Base-by-base conservation (phyloP, 495 filamentous ascomycete species). In the Ramalina intermedia region DNA sequence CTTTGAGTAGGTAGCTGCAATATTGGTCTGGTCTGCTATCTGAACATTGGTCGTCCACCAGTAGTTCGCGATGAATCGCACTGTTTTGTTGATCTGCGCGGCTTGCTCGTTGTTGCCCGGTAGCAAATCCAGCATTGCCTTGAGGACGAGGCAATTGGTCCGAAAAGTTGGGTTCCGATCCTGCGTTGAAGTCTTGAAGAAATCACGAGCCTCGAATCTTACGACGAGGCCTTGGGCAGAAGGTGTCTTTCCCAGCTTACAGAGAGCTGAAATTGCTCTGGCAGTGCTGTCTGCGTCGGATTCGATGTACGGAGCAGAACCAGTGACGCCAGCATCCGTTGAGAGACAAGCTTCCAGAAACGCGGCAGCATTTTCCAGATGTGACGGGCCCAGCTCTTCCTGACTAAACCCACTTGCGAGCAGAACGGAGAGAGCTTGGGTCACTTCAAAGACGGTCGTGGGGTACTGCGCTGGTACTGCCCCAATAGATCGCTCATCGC, bases 221-320 rank as follows among this genome's bases (percentile, higher is more conserved):
- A 55, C 35, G 14, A 70, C 56, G 47, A 70, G 50, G 11, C 49
- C 46, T 21, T 61, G 54, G 3, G 60, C 55, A 6, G 49, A 52
- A 2, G 55, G 50, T 18, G 41, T 44, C 18, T 43, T 43, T 11
- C 62, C 58, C 7, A 69, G 56, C 36, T 66, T 48, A 29, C 48
- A 58, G 1, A 70, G 55, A 6, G 55, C 43, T 35, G 59, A 56
- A 21, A 70, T 62, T 9, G 64, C 57, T 45, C 67, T 70, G 1
- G 69, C 69, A 7, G 69, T 74, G 42, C 72, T 69, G 58, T 73
- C 70, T 16, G 68, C 71, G 58, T 74, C 71, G 7, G 68, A 49
- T 24, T 64, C 56, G 4, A 66, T 58, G 12, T 53, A 61, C 17
- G 66, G 49, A 35, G 56, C 55, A 48, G 59, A 55, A 6, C 60